Evolutionary conservation across 148 eudicot genomes (phyloP).

Genomic region (Rhododendron molle): DNA sequence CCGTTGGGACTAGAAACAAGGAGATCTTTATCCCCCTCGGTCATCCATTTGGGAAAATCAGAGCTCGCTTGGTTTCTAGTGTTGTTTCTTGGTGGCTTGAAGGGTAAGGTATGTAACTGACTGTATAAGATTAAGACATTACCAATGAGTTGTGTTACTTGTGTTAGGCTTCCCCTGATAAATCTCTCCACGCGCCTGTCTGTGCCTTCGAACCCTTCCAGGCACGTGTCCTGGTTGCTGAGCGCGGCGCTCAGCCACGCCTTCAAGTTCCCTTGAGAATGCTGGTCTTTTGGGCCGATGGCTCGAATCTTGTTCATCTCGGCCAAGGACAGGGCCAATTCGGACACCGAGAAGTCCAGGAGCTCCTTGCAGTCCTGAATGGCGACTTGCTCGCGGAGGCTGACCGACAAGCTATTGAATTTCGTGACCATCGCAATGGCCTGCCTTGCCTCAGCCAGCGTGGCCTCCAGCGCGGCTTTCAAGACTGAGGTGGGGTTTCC

Average conservation of each 20-base stretch:
- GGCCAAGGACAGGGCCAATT: slow-evolving; percentile 67
- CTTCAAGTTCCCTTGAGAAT: slow-evolving; percentile 44
- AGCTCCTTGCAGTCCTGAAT: slow-evolving; percentile 85
- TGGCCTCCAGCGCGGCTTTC: slow-evolving; percentile 59
- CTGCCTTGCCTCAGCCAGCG: slow-evolving; percentile 49
- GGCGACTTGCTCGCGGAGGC: slow-evolving; percentile 71
- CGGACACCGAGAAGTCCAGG: slow-evolving; percentile 85
- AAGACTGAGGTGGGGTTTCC: slow-evolving; percentile 38
- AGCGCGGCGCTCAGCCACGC: slow-evolving; percentile 94
- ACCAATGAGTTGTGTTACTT: slow-evolving; percentile 79
- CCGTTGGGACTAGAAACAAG: slow-evolving; percentile 31
- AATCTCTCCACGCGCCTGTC: slow-evolving; percentile 40
- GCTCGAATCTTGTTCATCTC: slow-evolving; percentile 57
- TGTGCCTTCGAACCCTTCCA: slow-evolving; percentile 88
- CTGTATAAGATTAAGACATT: slow-evolving; percentile 71
- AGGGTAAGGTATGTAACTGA: slow-evolving; percentile 53
- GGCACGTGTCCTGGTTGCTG: slow-evolving; percentile 93
- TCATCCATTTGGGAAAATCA: slow-evolving; percentile 66
- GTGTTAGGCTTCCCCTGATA: slow-evolving; percentile 62
- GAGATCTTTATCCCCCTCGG: slow-evolving; percentile 57
- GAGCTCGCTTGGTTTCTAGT: neutral
- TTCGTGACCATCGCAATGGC: slow-evolving; percentile 50
- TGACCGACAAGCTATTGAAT: slow-evolving; percentile 40
- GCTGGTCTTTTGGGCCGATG: slow-evolving; percentile 9
- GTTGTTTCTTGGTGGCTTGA: slow-evolving; percentile 48